Conservation (phyloP, 75 land plant genomes). For the Cryptomeria japonica region DNA sequence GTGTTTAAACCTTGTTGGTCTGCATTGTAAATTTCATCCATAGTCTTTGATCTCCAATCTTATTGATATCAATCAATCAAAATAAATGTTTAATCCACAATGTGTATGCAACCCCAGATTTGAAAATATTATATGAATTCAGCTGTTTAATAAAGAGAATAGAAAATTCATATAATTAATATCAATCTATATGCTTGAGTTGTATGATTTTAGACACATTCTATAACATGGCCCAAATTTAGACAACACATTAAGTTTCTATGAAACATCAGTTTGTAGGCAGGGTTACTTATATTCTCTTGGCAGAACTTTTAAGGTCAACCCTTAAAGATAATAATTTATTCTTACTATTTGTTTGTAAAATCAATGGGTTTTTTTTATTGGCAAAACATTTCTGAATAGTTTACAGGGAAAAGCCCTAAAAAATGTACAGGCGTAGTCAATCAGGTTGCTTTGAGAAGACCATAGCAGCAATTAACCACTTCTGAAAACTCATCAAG, state of each 20-base stretch:
- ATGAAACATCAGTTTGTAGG: neutral
- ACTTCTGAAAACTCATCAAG: neutral
- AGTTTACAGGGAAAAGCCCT: neutral
- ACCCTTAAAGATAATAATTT: neutral
- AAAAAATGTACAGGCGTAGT: neutral
- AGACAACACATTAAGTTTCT: neutral
- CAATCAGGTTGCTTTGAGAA: neutral
- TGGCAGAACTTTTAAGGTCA: neutral
- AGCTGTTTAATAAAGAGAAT: neutral
- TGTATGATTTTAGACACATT: neutral
- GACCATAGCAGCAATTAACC: neutral
- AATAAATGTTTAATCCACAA: neutral
- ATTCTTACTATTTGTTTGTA: neutral
- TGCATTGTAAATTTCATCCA: neutral
- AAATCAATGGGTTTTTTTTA: neutral
- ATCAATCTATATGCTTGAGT: neutral
- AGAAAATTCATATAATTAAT: neutral
- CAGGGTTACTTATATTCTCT: neutral
- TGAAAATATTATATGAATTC: neutral
- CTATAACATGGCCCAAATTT: too few species aligned
- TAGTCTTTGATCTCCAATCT: neutral
- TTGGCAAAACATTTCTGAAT: neutral
- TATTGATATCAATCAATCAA: neutral
- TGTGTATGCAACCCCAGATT: neutral
- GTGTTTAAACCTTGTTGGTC: neutral